Evolutionary conservation across 352 stramenopile species (phyloP).

Genomic region (Ochromonadaceae sp.): DNA sequence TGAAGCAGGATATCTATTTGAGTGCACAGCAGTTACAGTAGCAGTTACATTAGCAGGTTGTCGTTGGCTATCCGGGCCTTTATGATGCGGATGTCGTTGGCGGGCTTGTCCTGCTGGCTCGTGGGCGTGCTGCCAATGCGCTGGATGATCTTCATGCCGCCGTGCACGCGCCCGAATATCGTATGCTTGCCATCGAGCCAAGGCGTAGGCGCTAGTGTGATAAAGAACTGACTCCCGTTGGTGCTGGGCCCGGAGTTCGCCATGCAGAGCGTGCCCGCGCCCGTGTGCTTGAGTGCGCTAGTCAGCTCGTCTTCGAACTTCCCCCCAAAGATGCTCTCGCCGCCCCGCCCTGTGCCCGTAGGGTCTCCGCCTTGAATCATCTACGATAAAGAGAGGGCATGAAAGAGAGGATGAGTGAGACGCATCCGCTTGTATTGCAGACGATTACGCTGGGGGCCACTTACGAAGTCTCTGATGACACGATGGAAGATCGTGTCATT

Average conservation of each 20-base stretch:
- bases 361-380: constrained; percentile 90
- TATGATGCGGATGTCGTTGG: too few species aligned
- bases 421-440: background rate
- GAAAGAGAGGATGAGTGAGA: constrained; percentile 5
- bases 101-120: constrained; percentile 56
- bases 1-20: too few species aligned
- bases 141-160: constrained; percentile 79
- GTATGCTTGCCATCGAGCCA: constrained; percentile 89
- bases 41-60: too few species aligned
- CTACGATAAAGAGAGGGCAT: constrained; percentile 52
- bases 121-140: constrained; percentile 69
- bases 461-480: constrained; percentile 54
- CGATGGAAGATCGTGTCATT: constrained; percentile 87
- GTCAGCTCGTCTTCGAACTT: constrained; percentile 86
- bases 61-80: too few species aligned
- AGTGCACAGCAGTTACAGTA: too few species aligned
- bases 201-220: constrained; percentile 72
- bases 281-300: constrained; percentile 76
- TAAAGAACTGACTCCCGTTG: constrained; percentile 83
- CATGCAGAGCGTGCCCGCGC: constrained; percentile 54
- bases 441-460: background rate
- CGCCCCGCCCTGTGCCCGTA: constrained; percentile 71
- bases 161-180: constrained; percentile 70
- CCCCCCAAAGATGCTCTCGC: constrained; percentile 73
- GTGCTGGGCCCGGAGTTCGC: constrained; percentile 72